Percentiles rank a stretch among this genome's conserved stretches.
phyloP scores from a whole-genome alignment of 768 basidiomycete genomes.

The Coprinellus aureogranulatus region DNA sequence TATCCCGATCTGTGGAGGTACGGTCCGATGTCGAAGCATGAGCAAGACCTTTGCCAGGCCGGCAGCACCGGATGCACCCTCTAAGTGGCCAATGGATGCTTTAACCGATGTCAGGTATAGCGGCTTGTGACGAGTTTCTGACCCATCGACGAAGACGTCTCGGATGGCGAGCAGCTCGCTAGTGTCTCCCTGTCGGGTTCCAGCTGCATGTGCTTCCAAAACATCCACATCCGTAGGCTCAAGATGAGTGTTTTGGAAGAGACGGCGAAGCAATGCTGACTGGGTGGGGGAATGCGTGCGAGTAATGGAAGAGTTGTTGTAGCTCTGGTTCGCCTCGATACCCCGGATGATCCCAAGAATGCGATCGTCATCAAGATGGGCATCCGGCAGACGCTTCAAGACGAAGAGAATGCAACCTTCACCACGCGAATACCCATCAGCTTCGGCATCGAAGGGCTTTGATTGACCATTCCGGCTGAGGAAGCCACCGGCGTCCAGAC shows the following conservation, averaged over 20 bases:
- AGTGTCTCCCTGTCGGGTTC: conserved; percentile 68
- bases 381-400: conserved; percentile 67
- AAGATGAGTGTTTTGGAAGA: conserved; percentile 46
- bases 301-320: conserved; percentile 64
- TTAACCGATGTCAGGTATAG: conserved; percentile 70
- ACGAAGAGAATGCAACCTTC: conserved; percentile 75
- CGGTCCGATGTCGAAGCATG: conserved; percentile 56
- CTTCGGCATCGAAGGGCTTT: conserved; percentile 67
- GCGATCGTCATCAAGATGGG: conserved; percentile 61
- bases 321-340: conserved; percentile 71
- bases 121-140: conserved; percentile 43
- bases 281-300: conserved; percentile 69
- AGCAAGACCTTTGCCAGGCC: conserved; percentile 69
- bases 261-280: conserved; percentile 46
- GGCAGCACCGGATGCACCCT: conserved; percentile 72
- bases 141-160: conserved; percentile 40
- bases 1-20: conserved; percentile 63
- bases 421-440: conserved; percentile 69
- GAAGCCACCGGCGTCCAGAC: conserved; percentile 68
- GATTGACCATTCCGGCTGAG: conserved; percentile 65
- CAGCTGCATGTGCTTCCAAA: conserved; percentile 75
- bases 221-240: conserved; percentile 50
- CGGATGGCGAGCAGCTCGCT: conserved; percentile 64
- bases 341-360: conserved; percentile 70
- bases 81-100: conserved; percentile 72